Evolutionary conservation across 768 basidiomycete genomes (phyloP), one percentile per base, ranked within the genome.

Genomic region (Termitomyces sp.): DNA sequence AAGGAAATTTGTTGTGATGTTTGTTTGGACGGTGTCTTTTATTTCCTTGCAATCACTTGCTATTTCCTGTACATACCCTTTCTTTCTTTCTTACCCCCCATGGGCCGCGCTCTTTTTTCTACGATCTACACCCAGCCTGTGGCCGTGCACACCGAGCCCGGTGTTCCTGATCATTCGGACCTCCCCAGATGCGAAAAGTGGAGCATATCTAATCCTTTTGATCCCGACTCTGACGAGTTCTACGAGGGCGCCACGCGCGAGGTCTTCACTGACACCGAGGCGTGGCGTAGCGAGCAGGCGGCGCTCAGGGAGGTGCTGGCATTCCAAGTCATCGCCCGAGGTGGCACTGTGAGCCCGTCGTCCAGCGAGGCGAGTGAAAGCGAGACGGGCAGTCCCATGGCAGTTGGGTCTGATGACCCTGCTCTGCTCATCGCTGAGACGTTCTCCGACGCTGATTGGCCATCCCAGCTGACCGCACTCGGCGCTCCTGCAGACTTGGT

Each of bases 211-310:
- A 86, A 87, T 66, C 75, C 80, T 10, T 90, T 90, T 68, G 87
- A 90, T 69, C 88, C 88, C 5, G 88, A 90, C 69, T 84, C 86
- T n/a, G 86, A 89, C 63, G 87, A 87, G 61, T 89, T 89, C 66
- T 86, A 86, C 65, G 71, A 71, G 53, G 66, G 74, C 58, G 84
- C 84, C 35, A 78, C 85, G 58, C 84, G 82, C 69, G 88, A 90
- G 76, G 82, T 80, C 60, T 85, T 87, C 69, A 61, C 86, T 65
- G 77, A 74, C 69, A 75, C 77, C 57, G 71, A 66, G 1, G 70
- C 73, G 14, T 67, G 70, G 35, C 70, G 71, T 26, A 65, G 65
- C 37, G 63, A 71, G 52, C 74, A 72, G 52, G 65, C 71, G 56
- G 54, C 55, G 0, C 43, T 57, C 1, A 33, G 69, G 17, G 64